These are phyloP conservation scores for Calonectria pseudoturangicola DNA, from an alignment of 2,329 filamentous ascomycete genomes.

Conservation along the genomic window DNA sequence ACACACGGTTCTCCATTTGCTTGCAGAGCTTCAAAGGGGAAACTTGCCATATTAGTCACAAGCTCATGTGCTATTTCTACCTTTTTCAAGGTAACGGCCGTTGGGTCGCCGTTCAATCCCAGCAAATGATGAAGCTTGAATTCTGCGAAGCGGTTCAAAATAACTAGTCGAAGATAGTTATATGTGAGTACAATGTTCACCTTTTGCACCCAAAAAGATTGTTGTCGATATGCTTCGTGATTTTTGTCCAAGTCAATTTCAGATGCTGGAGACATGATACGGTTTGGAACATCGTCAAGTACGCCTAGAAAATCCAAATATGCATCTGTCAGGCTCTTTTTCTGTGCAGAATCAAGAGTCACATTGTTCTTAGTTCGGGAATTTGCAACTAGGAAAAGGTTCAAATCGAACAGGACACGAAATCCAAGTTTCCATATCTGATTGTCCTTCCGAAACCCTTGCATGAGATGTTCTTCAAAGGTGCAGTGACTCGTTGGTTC, in stretches of 20 bases:
- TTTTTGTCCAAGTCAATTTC: neutral
- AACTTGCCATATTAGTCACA: neutral
- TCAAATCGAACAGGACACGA: constrained; percentile 16
- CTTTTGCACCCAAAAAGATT: constrained; percentile 32
- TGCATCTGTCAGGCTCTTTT: neutral
- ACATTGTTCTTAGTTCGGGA: neutral
- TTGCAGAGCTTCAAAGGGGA: constrained; percentile 22
- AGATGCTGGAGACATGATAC: neutral
- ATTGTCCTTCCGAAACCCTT: constrained; percentile 9
- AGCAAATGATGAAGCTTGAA: neutral
- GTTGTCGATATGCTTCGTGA: constrained; percentile 12
- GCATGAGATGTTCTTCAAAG: constrained; percentile 12
- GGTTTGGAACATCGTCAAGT: constrained; percentile 23
- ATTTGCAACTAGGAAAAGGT: constrained; percentile 16
- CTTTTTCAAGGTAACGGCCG: neutral
- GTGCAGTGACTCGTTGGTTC: constrained; percentile 5
- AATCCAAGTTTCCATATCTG: constrained; percentile 30
- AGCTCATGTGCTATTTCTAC: constrained; percentile 28
- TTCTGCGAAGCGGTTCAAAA: constrained; percentile 24
- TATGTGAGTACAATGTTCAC: constrained; percentile 26
- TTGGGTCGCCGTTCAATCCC: constrained; percentile 22
- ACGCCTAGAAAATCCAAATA: constrained; percentile 15
- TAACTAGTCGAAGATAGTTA: constrained; percentile 31
- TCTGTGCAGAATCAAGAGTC: neutral
- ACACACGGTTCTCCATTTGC: constrained; percentile 33